These are phyloP conservation scores for Penicillium nordicum DNA, from an alignment of 2,329 filamentous ascomycete genomes.

Conservation along the genomic window DNA sequence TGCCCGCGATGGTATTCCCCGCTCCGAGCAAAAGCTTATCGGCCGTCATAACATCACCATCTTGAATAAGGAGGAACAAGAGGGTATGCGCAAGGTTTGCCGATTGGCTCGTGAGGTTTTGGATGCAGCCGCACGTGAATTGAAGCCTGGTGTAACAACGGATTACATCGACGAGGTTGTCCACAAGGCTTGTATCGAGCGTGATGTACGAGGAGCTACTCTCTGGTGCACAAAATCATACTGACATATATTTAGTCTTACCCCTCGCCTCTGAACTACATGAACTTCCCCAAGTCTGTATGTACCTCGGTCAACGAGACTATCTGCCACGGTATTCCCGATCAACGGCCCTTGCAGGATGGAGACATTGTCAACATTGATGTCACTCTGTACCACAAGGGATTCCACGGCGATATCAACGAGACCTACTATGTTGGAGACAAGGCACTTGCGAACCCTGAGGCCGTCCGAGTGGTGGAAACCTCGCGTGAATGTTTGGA, in stretches of 20 bases:
- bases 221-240: background rate
- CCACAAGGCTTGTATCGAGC: constrained; percentile 89
- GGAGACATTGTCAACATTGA: constrained; percentile 98
- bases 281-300: constrained; percentile 94
- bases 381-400: constrained; percentile 87
- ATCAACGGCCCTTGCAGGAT: constrained; percentile 79
- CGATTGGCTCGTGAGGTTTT: constrained; percentile 82
- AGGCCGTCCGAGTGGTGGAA: constrained; percentile 87
- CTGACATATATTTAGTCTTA: constrained; percentile 65
- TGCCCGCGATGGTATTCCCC: constrained; percentile 73
- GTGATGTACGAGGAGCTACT: constrained; percentile 64
- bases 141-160: constrained; percentile 89
- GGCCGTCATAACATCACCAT: constrained; percentile 79
- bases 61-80: constrained; percentile 73
- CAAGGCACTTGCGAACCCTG: constrained; percentile 75
- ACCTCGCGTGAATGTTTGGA: constrained; percentile 83
- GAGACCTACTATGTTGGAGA: constrained; percentile 98
- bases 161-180: constrained; percentile 94
- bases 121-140: constrained; percentile 80
- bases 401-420: constrained; percentile 94
- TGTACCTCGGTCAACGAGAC: constrained; percentile 96
- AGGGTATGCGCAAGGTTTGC: constrained; percentile 91
- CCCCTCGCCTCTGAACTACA: constrained; percentile 91
- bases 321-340: constrained; percentile 97
- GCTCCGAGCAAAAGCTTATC: constrained; percentile 61